Conservation (phyloP, 2,329 filamentous ascomycete species). For the Orbilia oligospora region DNA sequence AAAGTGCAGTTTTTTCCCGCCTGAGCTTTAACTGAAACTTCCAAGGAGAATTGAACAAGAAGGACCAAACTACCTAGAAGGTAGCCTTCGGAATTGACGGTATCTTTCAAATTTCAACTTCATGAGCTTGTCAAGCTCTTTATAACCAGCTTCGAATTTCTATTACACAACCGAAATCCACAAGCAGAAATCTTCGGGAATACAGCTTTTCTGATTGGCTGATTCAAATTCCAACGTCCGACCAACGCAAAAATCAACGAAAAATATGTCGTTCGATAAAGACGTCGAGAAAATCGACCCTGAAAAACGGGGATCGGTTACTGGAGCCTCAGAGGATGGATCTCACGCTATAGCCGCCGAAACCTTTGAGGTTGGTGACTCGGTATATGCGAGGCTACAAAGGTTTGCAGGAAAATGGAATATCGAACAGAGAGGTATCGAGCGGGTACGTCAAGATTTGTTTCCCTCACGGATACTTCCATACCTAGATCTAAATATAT, state of each 20-base stretch:
- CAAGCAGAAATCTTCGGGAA: conserved; percentile 9
- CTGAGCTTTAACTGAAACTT: neutral
- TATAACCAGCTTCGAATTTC: conserved; percentile 23
- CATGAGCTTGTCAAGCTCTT: conserved; percentile 6
- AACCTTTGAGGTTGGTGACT: conserved; percentile 73
- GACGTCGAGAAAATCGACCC: conserved; percentile 52
- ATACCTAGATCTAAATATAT: neutral
- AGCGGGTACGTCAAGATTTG: conserved; percentile 73
- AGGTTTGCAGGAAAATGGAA: conserved; percentile 76
- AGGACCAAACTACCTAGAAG: conserved; percentile 7
- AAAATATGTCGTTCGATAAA: conserved; percentile 50
- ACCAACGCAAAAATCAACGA: conserved; percentile 47
- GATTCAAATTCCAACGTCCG: conserved; percentile 10
- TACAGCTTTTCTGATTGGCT: neutral
- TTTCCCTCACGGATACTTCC: neutral
- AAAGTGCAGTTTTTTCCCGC: conserved; percentile 1
- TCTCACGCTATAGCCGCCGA: conserved; percentile 72
- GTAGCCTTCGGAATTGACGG: conserved; percentile 10
- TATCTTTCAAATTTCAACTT: conserved; percentile 17
- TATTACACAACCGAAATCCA: conserved; percentile 19
- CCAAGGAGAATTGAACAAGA: neutral
- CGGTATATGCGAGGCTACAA: conserved; percentile 74
- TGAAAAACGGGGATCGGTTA: conserved; percentile 51
- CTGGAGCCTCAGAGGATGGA: conserved; percentile 64
- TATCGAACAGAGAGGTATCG: conserved; percentile 82